Conservation (phyloP, 805 yeast species). For the Candida anglica region DNA sequence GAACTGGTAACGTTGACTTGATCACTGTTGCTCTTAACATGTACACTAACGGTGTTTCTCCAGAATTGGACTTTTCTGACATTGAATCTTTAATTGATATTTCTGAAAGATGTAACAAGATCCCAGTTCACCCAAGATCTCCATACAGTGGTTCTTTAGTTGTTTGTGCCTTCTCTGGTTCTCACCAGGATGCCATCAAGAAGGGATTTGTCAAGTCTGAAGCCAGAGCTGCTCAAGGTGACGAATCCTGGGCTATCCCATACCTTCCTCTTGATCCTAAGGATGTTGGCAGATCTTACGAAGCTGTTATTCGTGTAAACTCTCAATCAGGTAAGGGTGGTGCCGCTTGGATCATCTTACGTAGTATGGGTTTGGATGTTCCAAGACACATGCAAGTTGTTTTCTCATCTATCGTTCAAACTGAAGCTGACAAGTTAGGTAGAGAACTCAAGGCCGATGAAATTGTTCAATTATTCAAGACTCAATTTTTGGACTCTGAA, state of each 20-base stretch:
- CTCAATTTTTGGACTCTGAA: constrained; percentile 47
- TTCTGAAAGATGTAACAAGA: constrained; percentile 76
- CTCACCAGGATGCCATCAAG: constrained; percentile 88
- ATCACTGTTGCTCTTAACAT: constrained; percentile 74
- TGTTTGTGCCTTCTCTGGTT: constrained; percentile 79
- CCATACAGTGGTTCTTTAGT: constrained; percentile 83
- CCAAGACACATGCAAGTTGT: constrained; percentile 80
- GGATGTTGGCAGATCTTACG: constrained; percentile 85
- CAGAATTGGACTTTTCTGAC: constrained; percentile 68
- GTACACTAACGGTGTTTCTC: constrained; percentile 75
- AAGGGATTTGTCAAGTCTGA: constrained; percentile 63
- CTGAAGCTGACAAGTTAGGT: constrained; percentile 64
- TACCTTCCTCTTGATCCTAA: constrained; percentile 81
- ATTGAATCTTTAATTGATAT: constrained; percentile 62
- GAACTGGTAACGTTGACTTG: constrained; percentile 82
- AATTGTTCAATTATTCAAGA: constrained; percentile 60
- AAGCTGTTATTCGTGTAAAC: constrained; percentile 86
- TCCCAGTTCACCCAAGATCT: constrained; percentile 73
- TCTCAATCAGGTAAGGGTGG: constrained; percentile 90
- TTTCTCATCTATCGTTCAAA: constrained; percentile 68
- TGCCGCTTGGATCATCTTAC: constrained; percentile 80
- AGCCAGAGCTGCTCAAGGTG: constrained; percentile 30
- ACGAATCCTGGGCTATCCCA: constrained; percentile 65
- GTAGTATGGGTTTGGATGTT: constrained; percentile 71
- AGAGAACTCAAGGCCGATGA: constrained; percentile 67